A percentile compares a stretch with the other conserved stretches of the same genome.
phyloP scores from a whole-genome alignment of 768 basidiomycete genomes.

The Termitomyces sp. region DNA sequence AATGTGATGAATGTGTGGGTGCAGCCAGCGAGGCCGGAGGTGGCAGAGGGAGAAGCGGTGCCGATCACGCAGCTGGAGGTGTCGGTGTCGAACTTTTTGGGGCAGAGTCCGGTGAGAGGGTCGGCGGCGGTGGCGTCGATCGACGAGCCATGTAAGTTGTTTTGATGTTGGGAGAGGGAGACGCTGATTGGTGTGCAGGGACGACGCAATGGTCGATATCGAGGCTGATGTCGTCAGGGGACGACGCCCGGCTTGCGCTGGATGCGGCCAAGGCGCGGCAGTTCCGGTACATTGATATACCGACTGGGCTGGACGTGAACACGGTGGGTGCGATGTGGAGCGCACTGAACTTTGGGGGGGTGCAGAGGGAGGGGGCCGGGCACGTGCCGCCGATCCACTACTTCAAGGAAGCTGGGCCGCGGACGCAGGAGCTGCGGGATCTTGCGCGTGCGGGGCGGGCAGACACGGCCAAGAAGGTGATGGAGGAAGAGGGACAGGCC shows the following conservation, averaged over 20 bases:
- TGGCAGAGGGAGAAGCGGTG: slow-evolving; percentile 25
- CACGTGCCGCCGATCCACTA: slow-evolving; percentile 21
- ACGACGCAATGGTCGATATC: slow-evolving; percentile 52
- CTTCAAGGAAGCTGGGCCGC: slow-evolving; percentile 29
- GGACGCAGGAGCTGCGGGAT: slow-evolving; percentile 36
- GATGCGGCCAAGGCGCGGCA: slow-evolving; percentile 34
- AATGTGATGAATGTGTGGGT: slow-evolving; percentile 59
- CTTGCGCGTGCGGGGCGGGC: slow-evolving; percentile 42
- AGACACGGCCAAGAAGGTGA: slow-evolving; percentile 31
- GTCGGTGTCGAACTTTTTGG: slow-evolving; percentile 35
- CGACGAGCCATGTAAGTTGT: slow-evolving; percentile 25
- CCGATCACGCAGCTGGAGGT: slow-evolving; percentile 62
- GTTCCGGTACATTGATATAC: slow-evolving; percentile 41
- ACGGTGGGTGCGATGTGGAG: slow-evolving; percentile 44
- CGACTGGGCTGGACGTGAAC: slow-evolving; percentile 39
- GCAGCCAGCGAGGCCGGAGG: slow-evolving; percentile 43
- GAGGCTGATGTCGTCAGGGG: slow-evolving; percentile 26
- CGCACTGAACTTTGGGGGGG: slow-evolving; percentile 36
- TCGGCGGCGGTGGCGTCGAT: slow-evolving; percentile 24
- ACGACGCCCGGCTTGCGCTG: slow-evolving; percentile 32
- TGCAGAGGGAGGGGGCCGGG: slow-evolving; percentile 18
- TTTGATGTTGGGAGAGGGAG: background rate
- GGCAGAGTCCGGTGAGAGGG: slow-evolving; percentile 32
- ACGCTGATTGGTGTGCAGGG: slow-evolving; percentile 38
- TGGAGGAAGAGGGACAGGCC: slow-evolving; percentile 34